A percentile compares a stretch with the other conserved stretches of the same genome.
These are phyloP conservation scores for Solanum hybrid DNA, from an alignment of 305 asterid species.

Conservation along the genomic window DNA sequence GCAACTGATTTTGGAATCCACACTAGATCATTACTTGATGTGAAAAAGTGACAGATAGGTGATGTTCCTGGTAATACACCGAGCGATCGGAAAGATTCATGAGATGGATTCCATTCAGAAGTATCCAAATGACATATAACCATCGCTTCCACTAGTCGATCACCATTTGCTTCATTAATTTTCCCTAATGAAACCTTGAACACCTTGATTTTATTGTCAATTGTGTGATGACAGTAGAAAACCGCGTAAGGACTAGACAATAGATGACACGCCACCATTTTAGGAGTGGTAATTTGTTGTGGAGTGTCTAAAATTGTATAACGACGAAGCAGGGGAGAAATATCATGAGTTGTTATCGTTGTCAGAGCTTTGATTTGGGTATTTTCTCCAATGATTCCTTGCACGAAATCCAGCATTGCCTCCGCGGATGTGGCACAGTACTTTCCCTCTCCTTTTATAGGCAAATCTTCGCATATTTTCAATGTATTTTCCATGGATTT, in stretches of 20 bases:
- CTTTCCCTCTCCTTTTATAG: conserved; percentile 56
- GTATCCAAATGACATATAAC: conserved; percentile 88
- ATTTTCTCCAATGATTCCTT: conserved; percentile 19
- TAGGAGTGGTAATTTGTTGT: conserved; percentile 23
- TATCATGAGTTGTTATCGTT: neutral
- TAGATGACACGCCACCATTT: conserved; percentile 51
- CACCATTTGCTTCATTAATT: conserved; percentile 31
- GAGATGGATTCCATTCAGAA: conserved; percentile 52
- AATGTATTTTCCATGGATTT: conserved; percentile 54
- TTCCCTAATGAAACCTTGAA: conserved; percentile 27
- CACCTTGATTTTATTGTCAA: conserved; percentile 29
- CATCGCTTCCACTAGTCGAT: conserved; percentile 35
- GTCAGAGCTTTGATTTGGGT: conserved; percentile 21
- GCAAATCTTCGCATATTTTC: conserved; percentile 35
- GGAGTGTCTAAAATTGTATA: conserved; percentile 20
- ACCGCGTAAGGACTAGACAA: conserved; percentile 62
- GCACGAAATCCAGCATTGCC: conserved; percentile 46
- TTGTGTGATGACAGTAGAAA: conserved; percentile 58
- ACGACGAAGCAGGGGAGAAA: no score
- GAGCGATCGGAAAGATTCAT: conserved; percentile 45
- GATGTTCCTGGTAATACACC: conserved; percentile 49
- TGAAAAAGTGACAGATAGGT: conserved; percentile 76
- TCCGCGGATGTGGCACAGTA: conserved; percentile 53
- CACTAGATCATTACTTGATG: conserved; percentile 50
- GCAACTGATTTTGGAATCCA: conserved; percentile 25